Evolutionary conservation across 2,329 filamentous ascomycete genomes (phyloP).

Genomic region (Colletotrichum musicola): DNA sequence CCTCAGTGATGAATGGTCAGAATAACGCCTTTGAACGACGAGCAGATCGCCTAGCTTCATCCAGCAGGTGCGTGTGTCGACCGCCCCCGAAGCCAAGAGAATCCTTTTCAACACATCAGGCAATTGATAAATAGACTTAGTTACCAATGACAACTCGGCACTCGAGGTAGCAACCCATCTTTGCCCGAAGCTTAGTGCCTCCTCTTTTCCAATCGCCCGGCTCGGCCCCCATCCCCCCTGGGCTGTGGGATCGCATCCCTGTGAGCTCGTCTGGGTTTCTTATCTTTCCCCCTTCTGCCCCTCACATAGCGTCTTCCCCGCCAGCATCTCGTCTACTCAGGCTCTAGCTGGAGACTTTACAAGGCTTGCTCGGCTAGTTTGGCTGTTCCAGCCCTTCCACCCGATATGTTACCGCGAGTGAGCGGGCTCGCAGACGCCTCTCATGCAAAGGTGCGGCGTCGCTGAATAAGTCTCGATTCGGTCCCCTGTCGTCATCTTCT

Average conservation of each 20-base stretch:
- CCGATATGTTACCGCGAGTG: neutral
- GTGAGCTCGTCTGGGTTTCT: neutral
- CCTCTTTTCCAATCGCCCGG: neutral
- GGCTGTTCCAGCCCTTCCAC: neutral
- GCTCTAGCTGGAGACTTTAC: neutral
- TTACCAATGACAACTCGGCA: neutral
- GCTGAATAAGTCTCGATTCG: neutral
- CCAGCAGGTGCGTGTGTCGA: constrained; percentile 9
- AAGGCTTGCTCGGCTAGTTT: neutral
- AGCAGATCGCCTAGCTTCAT: constrained; percentile 8
- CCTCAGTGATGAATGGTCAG: neutral
- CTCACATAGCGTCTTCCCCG: neutral
- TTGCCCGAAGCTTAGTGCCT: neutral
- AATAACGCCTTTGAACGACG: neutral
- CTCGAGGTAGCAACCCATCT: neutral
- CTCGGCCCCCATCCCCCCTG: neutral
- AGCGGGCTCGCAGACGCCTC: neutral
- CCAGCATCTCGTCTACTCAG: neutral
- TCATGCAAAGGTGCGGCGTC: neutral
- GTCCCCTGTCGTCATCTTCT: constrained; percentile 7
- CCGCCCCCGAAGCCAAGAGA: neutral
- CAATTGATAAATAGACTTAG: neutral
- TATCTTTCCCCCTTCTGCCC: neutral
- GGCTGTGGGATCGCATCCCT: neutral
- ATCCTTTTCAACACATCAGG: neutral